Base-by-base conservation (phyloP, 306 rosid species). In the Phaseolus lunatus region DNA sequence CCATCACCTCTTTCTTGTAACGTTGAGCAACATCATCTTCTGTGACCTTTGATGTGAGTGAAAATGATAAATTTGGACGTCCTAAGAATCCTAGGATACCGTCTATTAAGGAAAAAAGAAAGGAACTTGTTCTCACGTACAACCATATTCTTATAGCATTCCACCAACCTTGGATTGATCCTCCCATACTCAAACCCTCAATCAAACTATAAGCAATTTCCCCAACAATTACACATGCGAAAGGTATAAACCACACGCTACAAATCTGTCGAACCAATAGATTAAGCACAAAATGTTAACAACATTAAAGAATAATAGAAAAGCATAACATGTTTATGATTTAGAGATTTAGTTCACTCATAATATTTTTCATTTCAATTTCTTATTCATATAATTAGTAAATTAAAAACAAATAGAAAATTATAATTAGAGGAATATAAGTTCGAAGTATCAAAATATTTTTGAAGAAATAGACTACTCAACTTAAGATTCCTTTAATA, bases 91-190 rank as follows among this genome's bases (percentile, higher is more conserved):
- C 73, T 54, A 47, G 45, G 39, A 57, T 9, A 9, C n/a, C 58
- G 0, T 75, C 65, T 2, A 74, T 2, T 0, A 67, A 75, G 27
- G 84, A 66, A 75, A 81, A 67, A 2, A 58, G 18, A 67, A 84
- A 88, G 68, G 93, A 83, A 80, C 87, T 87, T 66, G 89, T 76
- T 87, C 90, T 75, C 82, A 85, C 79, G 73, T 90, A 92, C 3
- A 92, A 82, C 90, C 97, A 85, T 3, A 92, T 92, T 12, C 93
- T 77, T 9, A 85, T 80, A 5, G 78, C 88, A 75, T 90, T 90
- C 93, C 93, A 92, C 95, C 91, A 92, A 2, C 91, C 93, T 5
- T 81, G 26, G 19, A 81, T 5, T 43, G 91, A 90, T 52, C 95
- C 93, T 50, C 85, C 90, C 20, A 26, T 49, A 78, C 75, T 71